Percentiles rank a stretch among this genome's conserved stretches.
Conservation (phyloP, 2,329 filamentous ascomycete genomes). For the Graphium sp. region DNA sequence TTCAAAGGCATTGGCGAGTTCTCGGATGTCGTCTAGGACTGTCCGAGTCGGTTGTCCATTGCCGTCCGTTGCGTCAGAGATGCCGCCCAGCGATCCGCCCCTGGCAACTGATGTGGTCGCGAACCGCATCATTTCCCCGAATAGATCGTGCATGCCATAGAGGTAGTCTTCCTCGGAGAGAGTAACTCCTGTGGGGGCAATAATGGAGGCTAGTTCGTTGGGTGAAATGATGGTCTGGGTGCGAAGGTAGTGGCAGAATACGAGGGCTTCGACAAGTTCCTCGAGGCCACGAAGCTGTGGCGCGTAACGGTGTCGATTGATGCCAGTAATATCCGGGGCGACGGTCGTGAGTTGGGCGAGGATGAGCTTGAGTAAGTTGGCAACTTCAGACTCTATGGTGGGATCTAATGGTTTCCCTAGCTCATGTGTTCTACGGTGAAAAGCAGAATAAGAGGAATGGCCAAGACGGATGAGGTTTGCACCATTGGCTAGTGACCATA, state of each 20-base stretch:
- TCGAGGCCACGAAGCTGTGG: constrained; percentile 73
- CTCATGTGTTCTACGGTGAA: no score
- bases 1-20: constrained; percentile 62
- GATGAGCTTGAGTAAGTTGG: no score
- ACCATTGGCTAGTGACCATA: no score
- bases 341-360: constrained; percentile 55
- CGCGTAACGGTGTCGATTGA: constrained; percentile 73
- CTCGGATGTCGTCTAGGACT: constrained; percentile 67
- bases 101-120: constrained; percentile 78
- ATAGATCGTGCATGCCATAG: constrained; percentile 82
- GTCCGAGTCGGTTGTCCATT: constrained; percentile 23
- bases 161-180: constrained; percentile 75
- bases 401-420: no score
- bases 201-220: constrained; percentile 33
- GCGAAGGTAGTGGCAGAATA: constrained; percentile 75
- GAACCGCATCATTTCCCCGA: constrained; percentile 94
- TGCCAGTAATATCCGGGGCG: constrained; percentile 54
- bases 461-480: no score
- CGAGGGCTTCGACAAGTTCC: constrained; percentile 84
- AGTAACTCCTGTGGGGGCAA: constrained; percentile 34
- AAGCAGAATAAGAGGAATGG: no score
- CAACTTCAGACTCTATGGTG: no score
- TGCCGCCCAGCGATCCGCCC: constrained; percentile 33
- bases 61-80: neutral
- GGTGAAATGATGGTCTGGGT: constrained; percentile 58